Evolutionary conservation across 352 stramenopile species (phyloP).

Genomic region (Phytophthora sansomeana): DNA sequence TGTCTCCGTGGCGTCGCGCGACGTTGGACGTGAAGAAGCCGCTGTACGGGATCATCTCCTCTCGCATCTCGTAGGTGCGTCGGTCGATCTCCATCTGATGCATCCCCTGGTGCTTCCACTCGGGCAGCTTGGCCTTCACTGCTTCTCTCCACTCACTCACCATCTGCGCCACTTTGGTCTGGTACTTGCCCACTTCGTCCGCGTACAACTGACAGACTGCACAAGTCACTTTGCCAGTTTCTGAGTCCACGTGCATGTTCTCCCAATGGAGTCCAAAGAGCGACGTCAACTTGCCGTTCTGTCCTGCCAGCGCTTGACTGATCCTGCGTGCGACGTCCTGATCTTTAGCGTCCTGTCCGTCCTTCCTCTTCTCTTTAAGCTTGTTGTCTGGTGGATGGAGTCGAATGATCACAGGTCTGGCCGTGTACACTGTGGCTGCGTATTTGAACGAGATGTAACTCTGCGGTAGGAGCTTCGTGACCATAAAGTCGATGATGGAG

Average conservation of each 20-base stretch:
- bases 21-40: conserved; percentile 69
- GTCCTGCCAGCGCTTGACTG: conserved; percentile 25
- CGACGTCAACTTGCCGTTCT: conserved; percentile 50
- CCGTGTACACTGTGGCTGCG: conserved; percentile 60
- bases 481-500: conserved; percentile 63
- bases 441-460: conserved; percentile 73
- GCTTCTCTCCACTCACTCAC: conserved; percentile 52
- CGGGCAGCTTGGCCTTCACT: conserved; percentile 40
- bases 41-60: conserved; percentile 66
- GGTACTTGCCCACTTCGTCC: conserved; percentile 55
- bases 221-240: conserved; percentile 42
- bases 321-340: conserved; percentile 38
- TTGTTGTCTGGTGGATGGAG: conserved; percentile 37
- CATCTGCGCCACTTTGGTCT: conserved; percentile 52
- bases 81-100: conserved; percentile 73
- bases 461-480: conserved; percentile 56
- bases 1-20: conserved; percentile 57
- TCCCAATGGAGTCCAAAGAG: conserved; percentile 75
- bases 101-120: conserved; percentile 58
- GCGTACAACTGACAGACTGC: conserved; percentile 54
- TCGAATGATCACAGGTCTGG: conserved; percentile 54
- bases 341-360: conserved; percentile 21
- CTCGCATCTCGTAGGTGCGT: conserved; percentile 63
- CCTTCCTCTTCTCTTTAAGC: conserved; percentile 8
- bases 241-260: conserved; percentile 54